phyloP scores from a whole-genome alignment of 306 rosid species.

The Rubus idaeus region DNA sequence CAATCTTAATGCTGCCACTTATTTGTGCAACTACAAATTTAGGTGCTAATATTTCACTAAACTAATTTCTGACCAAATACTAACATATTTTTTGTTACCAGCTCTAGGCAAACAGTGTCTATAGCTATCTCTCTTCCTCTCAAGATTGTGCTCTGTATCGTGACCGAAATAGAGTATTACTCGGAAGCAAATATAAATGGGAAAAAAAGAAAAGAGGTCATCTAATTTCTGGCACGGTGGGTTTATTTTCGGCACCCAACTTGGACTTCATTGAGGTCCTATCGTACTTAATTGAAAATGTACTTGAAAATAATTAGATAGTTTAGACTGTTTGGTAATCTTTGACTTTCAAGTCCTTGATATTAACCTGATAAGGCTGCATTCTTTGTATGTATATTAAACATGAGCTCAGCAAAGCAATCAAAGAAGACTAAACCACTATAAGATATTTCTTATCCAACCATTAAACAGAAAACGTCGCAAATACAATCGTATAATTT shows the following conservation, averaged over 20 bases:
- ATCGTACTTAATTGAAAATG: background rate
- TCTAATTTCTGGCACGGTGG: background rate
- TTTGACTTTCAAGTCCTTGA: background rate
- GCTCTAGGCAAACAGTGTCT: background rate
- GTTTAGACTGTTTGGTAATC: background rate
- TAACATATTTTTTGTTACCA: background rate
- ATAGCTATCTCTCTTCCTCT: background rate
- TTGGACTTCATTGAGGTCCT: background rate
- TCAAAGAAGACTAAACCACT: background rate
- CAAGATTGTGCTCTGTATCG: background rate
- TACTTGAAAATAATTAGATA: background rate
- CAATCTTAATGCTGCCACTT: no score
- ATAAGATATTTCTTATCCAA: background rate
- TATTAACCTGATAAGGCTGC: conserved; percentile 2
- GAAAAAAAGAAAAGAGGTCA: background rate
- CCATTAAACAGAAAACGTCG: background rate
- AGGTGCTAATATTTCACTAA: background rate
- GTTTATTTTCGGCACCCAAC: background rate
- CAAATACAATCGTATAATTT: no score
- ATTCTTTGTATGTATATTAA: background rate
- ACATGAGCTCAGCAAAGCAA: background rate
- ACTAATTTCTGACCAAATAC: background rate
- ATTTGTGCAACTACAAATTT: no score
- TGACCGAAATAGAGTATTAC: background rate
- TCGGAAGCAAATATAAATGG: background rate